Evolutionary conservation across 2,329 filamentous ascomycete species (phyloP), one percentile per base, ranked within the genome.

Genomic region (Beauveria scarabaeidicola): DNA sequence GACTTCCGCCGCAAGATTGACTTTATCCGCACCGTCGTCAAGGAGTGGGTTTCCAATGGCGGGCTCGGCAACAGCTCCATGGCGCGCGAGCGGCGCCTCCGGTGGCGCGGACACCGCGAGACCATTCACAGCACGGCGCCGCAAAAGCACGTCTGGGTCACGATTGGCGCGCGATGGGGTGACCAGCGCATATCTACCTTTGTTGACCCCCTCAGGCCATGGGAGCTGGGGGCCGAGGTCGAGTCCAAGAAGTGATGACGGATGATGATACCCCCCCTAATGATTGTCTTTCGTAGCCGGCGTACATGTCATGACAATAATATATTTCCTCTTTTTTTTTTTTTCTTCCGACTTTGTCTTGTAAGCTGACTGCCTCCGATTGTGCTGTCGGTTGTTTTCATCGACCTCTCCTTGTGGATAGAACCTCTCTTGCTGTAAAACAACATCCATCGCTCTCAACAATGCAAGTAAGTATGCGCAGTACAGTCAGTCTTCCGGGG

Each of bases 1-100:
- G 82, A 86, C 64, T 83, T 93, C 69, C 83, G 86, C 38, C 79
- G 78, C 66, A 93, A 93, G 76, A 81, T 93, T 60, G 81, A 85
- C 61, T 92, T 92, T 69, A 83, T 92, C 66, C 79, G 81, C 64
- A 74, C 80, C 55, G 80, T 90, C 17, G 79, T 91, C 11, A 81
- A 80, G 63, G 87, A 90, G 69, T 93, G 89, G 89, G 81, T 85
- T 13, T 67, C 70, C 59, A 86, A 88, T 65, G 85, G 84, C 3
- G 89, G 89, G 2, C 73, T 92, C 36, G 89, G 89, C 56, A 85
- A 84, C 69, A 84, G 82, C 64, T 77, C 81, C 63, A 85, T 86
- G 79, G 76, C 74, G 62, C 76, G 77, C 58, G 78, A 81, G 46
- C 69, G 73, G 11, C 77, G 84, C 17, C 73, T 85, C 27, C 77